A percentile compares a stretch with the other conserved stretches of the same genome.
These are phyloP conservation scores for Rhynchospora breviuscula DNA, from an alignment of 176 grass and related monocot genomes.

Conservation along the genomic window DNA sequence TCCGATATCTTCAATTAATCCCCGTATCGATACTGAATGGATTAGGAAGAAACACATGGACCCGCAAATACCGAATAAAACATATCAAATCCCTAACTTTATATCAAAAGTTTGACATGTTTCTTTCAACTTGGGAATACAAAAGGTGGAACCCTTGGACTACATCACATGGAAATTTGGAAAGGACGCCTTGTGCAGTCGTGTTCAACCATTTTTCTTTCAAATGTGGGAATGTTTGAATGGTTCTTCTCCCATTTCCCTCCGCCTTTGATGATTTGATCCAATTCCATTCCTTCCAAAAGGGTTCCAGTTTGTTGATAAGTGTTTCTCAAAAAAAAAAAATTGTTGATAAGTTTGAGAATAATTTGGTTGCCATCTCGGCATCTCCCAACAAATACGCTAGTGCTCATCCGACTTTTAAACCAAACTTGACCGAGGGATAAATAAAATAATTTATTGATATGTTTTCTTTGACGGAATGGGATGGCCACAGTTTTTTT, in stretches of 20 bases:
- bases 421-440: background rate
- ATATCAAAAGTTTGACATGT: background rate
- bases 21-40: background rate
- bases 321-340: too few relatives aligned
- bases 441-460: background rate
- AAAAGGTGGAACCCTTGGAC: background rate
- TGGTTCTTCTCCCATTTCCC: background rate
- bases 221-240: slow-evolving; percentile 4
- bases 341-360: background rate
- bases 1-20: background rate
- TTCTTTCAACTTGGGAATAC: background rate
- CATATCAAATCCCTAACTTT: background rate
- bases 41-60: background rate
- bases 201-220: background rate
- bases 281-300: background rate
- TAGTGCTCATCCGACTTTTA: background rate
- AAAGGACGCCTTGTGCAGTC: background rate
- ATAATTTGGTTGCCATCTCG: background rate
- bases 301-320: background rate
- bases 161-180: background rate
- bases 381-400: background rate
- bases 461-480: too few relatives aligned
- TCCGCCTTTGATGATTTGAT: background rate
- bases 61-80: background rate
- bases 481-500: too few relatives aligned